Evolutionary conservation across 345 rosid species (phyloP).

Genomic region (Ailanthus altissimus): DNA sequence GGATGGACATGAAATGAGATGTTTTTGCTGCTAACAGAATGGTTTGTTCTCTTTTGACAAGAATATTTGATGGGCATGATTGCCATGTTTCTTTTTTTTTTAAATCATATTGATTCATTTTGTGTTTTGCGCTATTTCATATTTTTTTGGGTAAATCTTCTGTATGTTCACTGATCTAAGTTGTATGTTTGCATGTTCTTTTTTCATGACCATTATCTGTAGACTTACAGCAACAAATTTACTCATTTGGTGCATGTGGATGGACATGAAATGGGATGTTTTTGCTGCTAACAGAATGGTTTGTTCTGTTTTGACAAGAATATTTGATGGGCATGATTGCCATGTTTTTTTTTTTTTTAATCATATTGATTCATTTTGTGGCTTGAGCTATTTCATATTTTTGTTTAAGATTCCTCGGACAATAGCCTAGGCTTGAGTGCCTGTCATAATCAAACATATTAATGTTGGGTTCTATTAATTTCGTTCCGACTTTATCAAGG

Average conservation of each 20-base stretch:
- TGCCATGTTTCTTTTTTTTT: background rate
- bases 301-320: background rate
- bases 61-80: background rate
- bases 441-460: background rate
- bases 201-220: background rate
- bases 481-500: background rate
- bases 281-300: background rate
- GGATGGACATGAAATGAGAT: background rate
- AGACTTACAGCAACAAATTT: background rate
- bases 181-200: background rate
- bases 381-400: background rate
- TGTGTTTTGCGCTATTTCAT: background rate
- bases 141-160: background rate
- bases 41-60: background rate
- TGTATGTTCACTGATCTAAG: background rate
- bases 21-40: background rate
- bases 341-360: background rate
- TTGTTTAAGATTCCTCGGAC: background rate
- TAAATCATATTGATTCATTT: background rate
- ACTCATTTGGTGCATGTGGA: background rate
- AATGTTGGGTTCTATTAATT: background rate
- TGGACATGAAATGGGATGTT: background rate
- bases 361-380: background rate
- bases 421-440: background rate
- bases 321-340: background rate